Base-by-base conservation (phyloP, 768 basidiomycete species). In the Boletus rubroflammeus region DNA sequence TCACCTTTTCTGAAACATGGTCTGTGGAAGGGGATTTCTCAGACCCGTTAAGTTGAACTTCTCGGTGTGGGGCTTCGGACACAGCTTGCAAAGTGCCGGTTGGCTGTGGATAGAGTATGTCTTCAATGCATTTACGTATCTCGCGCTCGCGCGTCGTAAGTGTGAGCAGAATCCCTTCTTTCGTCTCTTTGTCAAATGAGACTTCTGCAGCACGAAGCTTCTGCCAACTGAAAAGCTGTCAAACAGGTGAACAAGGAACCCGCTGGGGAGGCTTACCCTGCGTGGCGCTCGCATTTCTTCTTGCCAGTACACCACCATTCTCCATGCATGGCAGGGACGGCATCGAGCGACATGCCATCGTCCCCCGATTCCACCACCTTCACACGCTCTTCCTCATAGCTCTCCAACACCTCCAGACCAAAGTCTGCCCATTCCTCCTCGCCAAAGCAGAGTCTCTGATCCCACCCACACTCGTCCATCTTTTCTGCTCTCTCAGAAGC, bases 221-320 rank as follows among this genome's bases (percentile, higher is more conserved):
- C 68, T 92, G 90, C 91, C 91, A 93, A 13, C 88, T 90, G 54
- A 56, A 55, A 49, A 58, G 25, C 13, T 17, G 55, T 54, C 54
- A 61, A 28, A 43, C 21, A 54, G 14, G 38, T 35, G 26, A 50
- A 45, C 39, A 31, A 38, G 44, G 29, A 35, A 1, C 6, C 45
- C 47, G 28, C 44, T 35, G 34, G 17, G 43, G 47, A 14, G 66
- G 78, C 56, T 56, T 69, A 90, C 87, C 90, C 88, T 52, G 77
- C 77, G 70, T 94, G 91, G 23, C 91, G 82, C 38, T 87, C 86
- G 56, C 91, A 93, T 44, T 82, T 81, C 63, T 81, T 81, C 67
- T 85, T 82, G 34, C 83, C 86, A 32, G 77, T 75, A 69, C 91
- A 93, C 89, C 90, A 92, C 86, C 87, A 90, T 40, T 85, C 85